Conservation (phyloP, 768 basidiomycete genomes). For the Lactarius hengduanensis region DNA sequence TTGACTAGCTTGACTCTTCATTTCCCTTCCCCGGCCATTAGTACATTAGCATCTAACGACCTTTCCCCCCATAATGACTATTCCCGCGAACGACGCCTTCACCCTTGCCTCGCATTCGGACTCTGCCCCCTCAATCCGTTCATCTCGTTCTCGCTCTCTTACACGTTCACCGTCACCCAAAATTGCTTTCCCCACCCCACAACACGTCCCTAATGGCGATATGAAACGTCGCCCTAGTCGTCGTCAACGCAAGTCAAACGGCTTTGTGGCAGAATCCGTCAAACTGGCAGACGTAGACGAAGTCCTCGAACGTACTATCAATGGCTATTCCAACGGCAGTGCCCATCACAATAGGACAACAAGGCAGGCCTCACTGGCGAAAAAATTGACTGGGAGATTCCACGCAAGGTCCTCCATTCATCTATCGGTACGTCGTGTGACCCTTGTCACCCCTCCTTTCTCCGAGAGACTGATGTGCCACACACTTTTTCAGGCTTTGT, state of each 20-base stretch:
- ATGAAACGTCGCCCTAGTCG: conserved; percentile 25
- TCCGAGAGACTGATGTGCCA: neutral
- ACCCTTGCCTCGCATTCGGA: conserved; percentile 28
- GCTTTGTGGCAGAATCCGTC: conserved; percentile 21
- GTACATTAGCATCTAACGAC: too few relatives aligned
- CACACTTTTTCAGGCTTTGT: conserved; percentile 53
- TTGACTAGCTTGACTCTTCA: neutral
- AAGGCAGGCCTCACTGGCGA: conserved; percentile 2
- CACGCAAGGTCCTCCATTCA: conserved; percentile 82
- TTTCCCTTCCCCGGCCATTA: too few relatives aligned
- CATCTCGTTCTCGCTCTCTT: conserved; percentile 29
- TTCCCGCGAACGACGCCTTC: conserved; percentile 29
- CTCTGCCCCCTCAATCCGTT: conserved; percentile 25
- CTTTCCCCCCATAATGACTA: conserved; percentile 19
- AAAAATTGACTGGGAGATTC: conserved; percentile 81
- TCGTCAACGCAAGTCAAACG: conserved; percentile 26
- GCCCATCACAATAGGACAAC: neutral
- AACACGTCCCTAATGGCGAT: conserved; percentile 20
- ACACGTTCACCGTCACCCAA: conserved; percentile 30
- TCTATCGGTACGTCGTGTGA: conserved; percentile 68
- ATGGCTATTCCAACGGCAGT: conserved; percentile 14
- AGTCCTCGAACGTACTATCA: conserved; percentile 22
- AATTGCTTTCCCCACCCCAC: conserved; percentile 26
- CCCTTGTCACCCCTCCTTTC: conserved; percentile 5
- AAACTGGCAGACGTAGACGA: conserved; percentile 29